A percentile compares a stretch with the other conserved stretches of the same genome.
Conservation (phyloP, 2,329 filamentous ascomycete species). For the Clathrospora elynae region DNA sequence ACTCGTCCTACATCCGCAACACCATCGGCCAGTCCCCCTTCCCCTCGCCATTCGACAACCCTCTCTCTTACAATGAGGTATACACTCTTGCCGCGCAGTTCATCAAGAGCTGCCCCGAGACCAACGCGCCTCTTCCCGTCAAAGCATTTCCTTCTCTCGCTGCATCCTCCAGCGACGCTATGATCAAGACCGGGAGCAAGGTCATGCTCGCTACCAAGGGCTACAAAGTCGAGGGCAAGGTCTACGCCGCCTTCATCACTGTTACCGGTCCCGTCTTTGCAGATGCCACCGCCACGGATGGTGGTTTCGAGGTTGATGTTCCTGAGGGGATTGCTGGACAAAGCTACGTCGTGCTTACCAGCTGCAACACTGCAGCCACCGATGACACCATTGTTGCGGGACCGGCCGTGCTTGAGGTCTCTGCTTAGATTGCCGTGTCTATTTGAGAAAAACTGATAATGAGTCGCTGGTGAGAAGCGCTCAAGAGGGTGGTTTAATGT, state of each 20-base stretch:
- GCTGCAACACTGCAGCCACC: conserved; percentile 31
- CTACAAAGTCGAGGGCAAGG: conserved; percentile 27
- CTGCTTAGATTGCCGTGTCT: conserved; percentile 8
- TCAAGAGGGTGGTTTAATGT: too few relatives aligned
- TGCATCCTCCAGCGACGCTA: conserved; percentile 16
- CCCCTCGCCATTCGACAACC: conserved; percentile 64
- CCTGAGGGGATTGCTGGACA: conserved; percentile 32
- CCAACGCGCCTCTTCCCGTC: conserved; percentile 63
- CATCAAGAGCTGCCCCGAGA: conserved; percentile 62
- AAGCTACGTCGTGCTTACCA: conserved; percentile 34
- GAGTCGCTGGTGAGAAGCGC: too few relatives aligned
- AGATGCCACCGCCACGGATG: conserved; percentile 18
- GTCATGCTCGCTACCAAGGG: conserved; percentile 20
- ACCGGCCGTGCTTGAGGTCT: conserved; percentile 30
- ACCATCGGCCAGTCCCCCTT: conserved; percentile 58
- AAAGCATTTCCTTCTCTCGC: conserved; percentile 62
- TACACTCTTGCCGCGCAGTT: conserved; percentile 69
- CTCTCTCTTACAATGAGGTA: conserved; percentile 63
- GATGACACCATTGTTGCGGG: conserved; percentile 35
- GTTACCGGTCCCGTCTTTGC: conserved; percentile 30
- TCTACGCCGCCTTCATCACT: conserved; percentile 34
- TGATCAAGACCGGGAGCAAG: conserved; percentile 24
- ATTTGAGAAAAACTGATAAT: too few relatives aligned
- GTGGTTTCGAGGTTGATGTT: conserved; percentile 25
- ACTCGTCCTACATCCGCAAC: conserved; percentile 65